Conservation (phyloP, 192 early-diverging fungal genomes). For the Backusella sp. region DNA sequence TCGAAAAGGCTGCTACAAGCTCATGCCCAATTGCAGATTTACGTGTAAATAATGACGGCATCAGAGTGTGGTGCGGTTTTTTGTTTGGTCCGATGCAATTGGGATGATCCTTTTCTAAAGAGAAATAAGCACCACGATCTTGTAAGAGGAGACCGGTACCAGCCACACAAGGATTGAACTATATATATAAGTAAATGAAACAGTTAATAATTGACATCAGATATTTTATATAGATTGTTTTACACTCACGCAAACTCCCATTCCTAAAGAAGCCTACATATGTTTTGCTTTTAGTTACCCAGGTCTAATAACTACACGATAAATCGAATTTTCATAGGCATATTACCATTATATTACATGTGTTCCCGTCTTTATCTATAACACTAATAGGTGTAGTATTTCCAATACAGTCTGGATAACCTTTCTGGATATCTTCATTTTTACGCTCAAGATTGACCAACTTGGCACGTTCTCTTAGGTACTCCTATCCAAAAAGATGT, state of each 20-base stretch:
- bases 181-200: not conserved
- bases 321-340: no score
- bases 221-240: no score
- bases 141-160: conserved; percentile 69
- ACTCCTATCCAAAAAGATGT: conserved; percentile 30
- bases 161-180: conserved; percentile 2
- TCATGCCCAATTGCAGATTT: conserved; percentile 29
- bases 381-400: conserved; percentile 77
- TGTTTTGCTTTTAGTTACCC: no score
- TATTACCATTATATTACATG: conserved; percentile 70
- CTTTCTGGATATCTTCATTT: conserved; percentile 45
- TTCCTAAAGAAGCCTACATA: no score
- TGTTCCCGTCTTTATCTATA: conserved; percentile 72
- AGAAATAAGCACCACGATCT: conserved; percentile 66
- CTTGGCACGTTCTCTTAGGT: conserved; percentile 52
- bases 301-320: no score
- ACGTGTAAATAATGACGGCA: conserved; percentile 62
- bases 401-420: conserved; percentile 52
- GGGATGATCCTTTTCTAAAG: conserved; percentile 53
- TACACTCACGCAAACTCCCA: no score
- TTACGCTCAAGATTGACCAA: conserved; percentile 51
- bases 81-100: conserved; percentile 68
- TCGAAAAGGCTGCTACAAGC: conserved; percentile 46
- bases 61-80: conserved; percentile 79
- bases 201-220: no score